Percentiles rank a stretch among this genome's conserved stretches.
These are phyloP conservation scores for Corchorus olitorius DNA, from an alignment of 345 rosid species.

Conservation along the genomic window DNA sequence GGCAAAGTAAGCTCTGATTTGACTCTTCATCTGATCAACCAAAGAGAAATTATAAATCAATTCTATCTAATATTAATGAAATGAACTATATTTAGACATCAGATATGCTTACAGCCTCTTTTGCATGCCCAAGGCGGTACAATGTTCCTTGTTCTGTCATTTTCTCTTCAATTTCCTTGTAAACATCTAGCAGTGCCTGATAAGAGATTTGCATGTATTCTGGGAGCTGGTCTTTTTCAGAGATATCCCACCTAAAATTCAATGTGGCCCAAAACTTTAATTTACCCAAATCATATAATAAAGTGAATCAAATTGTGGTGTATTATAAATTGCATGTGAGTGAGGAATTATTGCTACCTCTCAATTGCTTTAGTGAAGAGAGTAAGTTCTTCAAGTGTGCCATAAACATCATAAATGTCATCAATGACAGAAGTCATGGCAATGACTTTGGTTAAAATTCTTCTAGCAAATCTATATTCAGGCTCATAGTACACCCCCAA, in stretches of 20 bases:
- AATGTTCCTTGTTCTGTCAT: constrained; percentile 22
- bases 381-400: constrained; percentile 32
- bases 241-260: constrained; percentile 27
- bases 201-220: constrained; percentile 37
- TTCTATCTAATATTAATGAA: background rate
- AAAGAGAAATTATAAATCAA: background rate
- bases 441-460: constrained; percentile 24
- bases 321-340: background rate
- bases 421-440: constrained; percentile 18
- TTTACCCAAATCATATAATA: background rate
- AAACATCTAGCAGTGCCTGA: constrained; percentile 28
- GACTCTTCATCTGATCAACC: constrained; percentile 28
- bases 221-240: constrained; percentile 15
- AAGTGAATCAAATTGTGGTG: background rate
- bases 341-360: constrained; percentile 20
- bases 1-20: constrained; percentile 8
- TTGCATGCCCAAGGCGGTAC: constrained; percentile 25
- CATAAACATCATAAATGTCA: constrained; percentile 32
- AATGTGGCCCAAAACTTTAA: background rate
- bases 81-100: background rate
- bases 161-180: constrained; percentile 27
- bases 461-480: background rate
- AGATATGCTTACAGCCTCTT: constrained; percentile 30
- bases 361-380: constrained; percentile 25
- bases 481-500: constrained; percentile 11